Evolutionary conservation across 1,139 yeast genomes (phyloP), one percentile per base, ranked within the genome.

Genomic region (Suhomyces wounanorum): DNA sequence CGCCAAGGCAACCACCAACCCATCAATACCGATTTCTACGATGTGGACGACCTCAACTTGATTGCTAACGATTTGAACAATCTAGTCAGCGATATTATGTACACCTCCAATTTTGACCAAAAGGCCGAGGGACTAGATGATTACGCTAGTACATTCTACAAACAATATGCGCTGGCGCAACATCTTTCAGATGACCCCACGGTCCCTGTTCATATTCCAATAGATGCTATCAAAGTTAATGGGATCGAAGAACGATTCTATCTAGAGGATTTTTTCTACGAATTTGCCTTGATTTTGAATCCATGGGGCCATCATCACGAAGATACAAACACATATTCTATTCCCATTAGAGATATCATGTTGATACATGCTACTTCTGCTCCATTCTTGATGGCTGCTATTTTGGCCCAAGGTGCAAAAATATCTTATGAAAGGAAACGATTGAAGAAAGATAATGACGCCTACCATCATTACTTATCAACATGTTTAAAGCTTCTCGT

Each of bases 341-440:
- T 59, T 35, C 62, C 64, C 1, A 54, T 56, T 17, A 48, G 66
- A 21, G 66, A 61, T 40, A 47, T 58, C 11, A 50, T 62, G 28
- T 53, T 61, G 28, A 48, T 48, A 8, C 55, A 56, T 31, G 65
- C 66, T 8, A 49, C 52, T 6, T 51, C 55, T 9, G 64, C 60
- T 30, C 61, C 64, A 1, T 59, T 59, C 33, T 43, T 61, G 28
- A 54, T 59, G 25, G 63, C 66, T 8, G 63, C 63, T 3, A 51
- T 62, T 11, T 48, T 60, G 35, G 61, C 65, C 1, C 63, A 60
- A 36, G 65, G 65, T 1, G 65, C 65, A 3, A 44, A 58, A 17
- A 50, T 54, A 1, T 50, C 54, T 10, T 59, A 52, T 44, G 49
- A 49, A 25, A 52, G 56, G 14, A 55, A 51, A 36, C 45, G 50